Evolutionary conservation across 768 basidiomycete genomes (phyloP), one percentile per base, ranked within the genome.

Genomic region (Lentinula sp.): DNA sequence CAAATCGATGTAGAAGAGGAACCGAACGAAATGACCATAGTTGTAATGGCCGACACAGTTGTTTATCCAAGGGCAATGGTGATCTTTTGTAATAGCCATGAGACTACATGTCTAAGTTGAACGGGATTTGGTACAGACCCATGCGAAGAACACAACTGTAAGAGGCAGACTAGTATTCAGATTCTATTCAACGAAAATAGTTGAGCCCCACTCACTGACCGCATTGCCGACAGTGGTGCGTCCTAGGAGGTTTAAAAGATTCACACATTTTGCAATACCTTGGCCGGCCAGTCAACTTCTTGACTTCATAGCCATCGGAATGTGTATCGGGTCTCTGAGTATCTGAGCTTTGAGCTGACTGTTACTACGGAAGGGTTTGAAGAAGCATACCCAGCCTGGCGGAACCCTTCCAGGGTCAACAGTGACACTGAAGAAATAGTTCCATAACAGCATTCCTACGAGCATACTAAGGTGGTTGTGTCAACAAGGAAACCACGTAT

Each of bases 11-110:
- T 81, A 96, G 73, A 95, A 89, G 0, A 98, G 82, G 75, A 98
- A 98, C 18, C 95, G 89, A 56, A 97, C 76, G 66, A 93, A 93
- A 73, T 91, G 82, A 1, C 89, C 89, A 65, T 97, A 87, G 71
- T 98, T 99, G 75, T 80, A 84, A 71, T 93, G 88, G 0, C 97
- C 97, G 64, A 99, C 89, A 68, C 95, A 96, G 66, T 95, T 98
- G 71, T 93, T 88, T 35, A 94, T 85, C 93, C 92, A 95, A 6
- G 92, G 93, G 70, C 92, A 93, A 68, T 94, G 92, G 67, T 94
- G 92, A 70, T 94, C 92, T 93, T 62, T 18, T 9, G 23, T 15
- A 58, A 57, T 45, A 52, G 46, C 28, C 21, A 23, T 48, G 43
- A 11, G 39, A 13, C 45, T 9, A 55, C 23, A 16, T 23, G 11